phyloP scores from a whole-genome alignment of 192 early-diverging fungal genomes.

The Dispira simplex region DNA sequence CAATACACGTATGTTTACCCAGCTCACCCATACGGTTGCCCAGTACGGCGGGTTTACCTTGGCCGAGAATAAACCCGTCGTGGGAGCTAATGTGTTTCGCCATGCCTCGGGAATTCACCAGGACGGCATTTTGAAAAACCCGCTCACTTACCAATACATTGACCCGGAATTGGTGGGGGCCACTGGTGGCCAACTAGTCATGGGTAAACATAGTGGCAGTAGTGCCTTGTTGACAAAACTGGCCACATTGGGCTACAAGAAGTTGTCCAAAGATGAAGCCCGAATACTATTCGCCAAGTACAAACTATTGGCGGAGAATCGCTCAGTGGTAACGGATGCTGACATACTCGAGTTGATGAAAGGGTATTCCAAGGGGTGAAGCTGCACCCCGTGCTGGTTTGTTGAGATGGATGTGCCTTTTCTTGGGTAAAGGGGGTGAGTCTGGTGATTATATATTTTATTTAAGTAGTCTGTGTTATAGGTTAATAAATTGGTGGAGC shows the following conservation, averaged over 20 bases:
- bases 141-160: conserved; percentile 91
- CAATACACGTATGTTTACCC: conserved; percentile 74
- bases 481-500: too few relatives aligned
- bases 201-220: conserved; percentile 93
- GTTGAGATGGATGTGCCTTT: too few relatives aligned
- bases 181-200: conserved; percentile 64
- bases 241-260: conserved; percentile 31
- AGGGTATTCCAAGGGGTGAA: too few relatives aligned
- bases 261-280: background rate
- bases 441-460: too few relatives aligned
- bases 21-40: conserved; percentile 74
- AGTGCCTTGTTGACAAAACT: conserved; percentile 76
- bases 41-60: conserved; percentile 80
- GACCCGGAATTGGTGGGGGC: conserved; percentile 81
- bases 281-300: background rate
- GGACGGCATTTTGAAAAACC: conserved; percentile 93
- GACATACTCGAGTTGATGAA: background rate
- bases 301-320: background rate
- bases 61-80: conserved; percentile 95
- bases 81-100: conserved; percentile 89
- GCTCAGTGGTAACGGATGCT: background rate
- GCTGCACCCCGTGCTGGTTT: too few relatives aligned
- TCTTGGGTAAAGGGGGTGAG: too few relatives aligned
- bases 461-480: too few relatives aligned
- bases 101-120: conserved; percentile 98